A percentile compares a stretch with the other conserved stretches of the same genome.
These are phyloP conservation scores for Orbilia ellipsospora DNA, from an alignment of 2,329 filamentous ascomycete genomes.

Conservation along the genomic window DNA sequence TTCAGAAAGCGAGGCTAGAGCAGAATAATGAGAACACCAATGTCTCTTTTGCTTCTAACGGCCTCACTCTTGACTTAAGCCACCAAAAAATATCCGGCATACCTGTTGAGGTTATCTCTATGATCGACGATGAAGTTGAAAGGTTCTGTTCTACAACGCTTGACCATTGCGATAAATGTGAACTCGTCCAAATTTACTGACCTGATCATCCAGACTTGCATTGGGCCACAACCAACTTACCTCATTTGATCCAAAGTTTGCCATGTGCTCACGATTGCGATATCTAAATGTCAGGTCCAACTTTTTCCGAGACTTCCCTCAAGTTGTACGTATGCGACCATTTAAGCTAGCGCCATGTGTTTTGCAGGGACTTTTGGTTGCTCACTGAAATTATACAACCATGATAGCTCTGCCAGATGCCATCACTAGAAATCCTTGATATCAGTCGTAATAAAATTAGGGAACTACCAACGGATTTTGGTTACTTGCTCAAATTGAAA, in stretches of 20 bases:
- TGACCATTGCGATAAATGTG: neutral
- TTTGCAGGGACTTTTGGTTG: neutral
- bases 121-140: slow-evolving; percentile 68
- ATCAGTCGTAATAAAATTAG: slow-evolving; percentile 59
- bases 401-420: slow-evolving; percentile 57
- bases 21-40: slow-evolving; percentile 14
- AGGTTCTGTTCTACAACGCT: slow-evolving; percentile 61
- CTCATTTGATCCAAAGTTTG: slow-evolving; percentile 58
- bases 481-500: slow-evolving; percentile 58
- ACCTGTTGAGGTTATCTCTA: slow-evolving; percentile 66
- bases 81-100: slow-evolving; percentile 66
- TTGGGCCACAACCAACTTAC: slow-evolving; percentile 67
- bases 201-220: slow-evolving; percentile 61
- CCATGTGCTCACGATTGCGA: slow-evolving; percentile 56
- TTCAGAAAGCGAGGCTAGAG: slow-evolving; percentile 34
- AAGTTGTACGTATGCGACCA: slow-evolving; percentile 50
- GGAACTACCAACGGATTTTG: slow-evolving; percentile 57
- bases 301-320: slow-evolving; percentile 58
- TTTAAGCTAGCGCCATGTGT: neutral
- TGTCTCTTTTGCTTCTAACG: slow-evolving; percentile 37
- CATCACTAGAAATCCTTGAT: slow-evolving; percentile 59
- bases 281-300: slow-evolving; percentile 59
- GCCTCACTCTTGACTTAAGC: slow-evolving; percentile 66
- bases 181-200: slow-evolving; percentile 10
- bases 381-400: neutral